Percentiles rank a stretch among this genome's conserved stretches.
Conservation (phyloP, 2,329 filamentous ascomycete species). For the Shiraia bambusicola region DNA sequence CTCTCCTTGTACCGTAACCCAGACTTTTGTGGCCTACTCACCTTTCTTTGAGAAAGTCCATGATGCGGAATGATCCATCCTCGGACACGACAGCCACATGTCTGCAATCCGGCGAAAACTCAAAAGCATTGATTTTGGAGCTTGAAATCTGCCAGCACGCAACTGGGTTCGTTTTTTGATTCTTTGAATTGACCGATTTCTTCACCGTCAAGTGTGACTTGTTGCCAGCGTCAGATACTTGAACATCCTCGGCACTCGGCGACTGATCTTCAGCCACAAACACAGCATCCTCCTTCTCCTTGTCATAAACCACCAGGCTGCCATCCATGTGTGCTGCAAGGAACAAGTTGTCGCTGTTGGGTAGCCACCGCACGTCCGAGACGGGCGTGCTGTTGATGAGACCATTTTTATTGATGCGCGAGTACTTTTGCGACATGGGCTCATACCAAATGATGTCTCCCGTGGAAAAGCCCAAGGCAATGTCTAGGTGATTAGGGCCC, state of each 20-base stretch:
- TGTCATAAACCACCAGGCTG: conserved; percentile 89
- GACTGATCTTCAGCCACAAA: conserved; percentile 68
- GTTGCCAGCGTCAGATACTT: conserved; percentile 32
- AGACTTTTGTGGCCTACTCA: conserved; percentile 49
- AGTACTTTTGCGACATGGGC: conserved; percentile 93
- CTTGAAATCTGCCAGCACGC: conserved; percentile 91
- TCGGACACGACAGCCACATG: conserved; percentile 90
- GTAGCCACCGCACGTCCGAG: conserved; percentile 88
- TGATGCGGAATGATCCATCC: conserved; percentile 83
- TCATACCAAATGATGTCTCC: conserved; percentile 99
- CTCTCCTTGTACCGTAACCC: too few relatives aligned
- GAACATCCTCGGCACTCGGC: conserved; percentile 25
- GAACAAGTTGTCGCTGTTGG: conserved; percentile 90
- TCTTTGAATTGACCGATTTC: conserved; percentile 91
- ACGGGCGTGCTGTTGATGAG: conserved; percentile 85
- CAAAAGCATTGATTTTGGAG: conserved; percentile 84
- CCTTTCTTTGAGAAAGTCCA: conserved; percentile 91
- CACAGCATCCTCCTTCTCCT: conserved; percentile 86
- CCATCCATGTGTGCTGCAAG: conserved; percentile 91
- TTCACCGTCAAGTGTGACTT: conserved; percentile 64
- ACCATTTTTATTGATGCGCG: conserved; percentile 94
- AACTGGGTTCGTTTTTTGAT: conserved; percentile 90
- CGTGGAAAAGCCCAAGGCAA: conserved; percentile 94
- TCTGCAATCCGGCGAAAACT: conserved; percentile 85
- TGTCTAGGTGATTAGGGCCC: conserved; percentile 75